These are phyloP conservation scores for Mortierella sp. DNA, from an alignment of 371 early-diverging fungal genomes.

Conservation along the genomic window DNA sequence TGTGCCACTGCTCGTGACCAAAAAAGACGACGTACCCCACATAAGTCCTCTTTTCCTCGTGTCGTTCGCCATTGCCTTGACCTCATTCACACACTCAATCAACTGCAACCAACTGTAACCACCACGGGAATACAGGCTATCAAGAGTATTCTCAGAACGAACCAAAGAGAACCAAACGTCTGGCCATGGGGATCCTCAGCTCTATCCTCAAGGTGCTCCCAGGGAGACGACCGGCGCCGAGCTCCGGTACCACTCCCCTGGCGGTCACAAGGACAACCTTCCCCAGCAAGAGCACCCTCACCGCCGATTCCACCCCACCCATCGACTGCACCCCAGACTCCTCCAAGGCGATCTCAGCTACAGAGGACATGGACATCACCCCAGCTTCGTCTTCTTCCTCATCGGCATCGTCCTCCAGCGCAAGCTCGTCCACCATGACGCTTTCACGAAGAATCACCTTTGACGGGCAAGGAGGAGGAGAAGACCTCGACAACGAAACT, in stretches of 20 bases:
- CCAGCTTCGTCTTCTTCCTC: slow-evolving; percentile 1
- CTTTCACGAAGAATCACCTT: not conserved
- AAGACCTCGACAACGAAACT: slow-evolving; percentile 1
- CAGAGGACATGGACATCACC: slow-evolving; percentile 7
- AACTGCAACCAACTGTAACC: no score
- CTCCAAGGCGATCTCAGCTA: not conserved
- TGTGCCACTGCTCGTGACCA: no score
- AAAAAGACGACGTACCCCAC: no score
- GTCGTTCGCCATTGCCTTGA: no score
- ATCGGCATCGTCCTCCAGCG: not conserved
- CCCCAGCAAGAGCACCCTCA: not conserved
- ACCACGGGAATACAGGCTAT: no score
- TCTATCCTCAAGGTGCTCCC: slow-evolving; percentile 29
- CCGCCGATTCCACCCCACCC: not conserved
- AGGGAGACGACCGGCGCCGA: slow-evolving; percentile 12
- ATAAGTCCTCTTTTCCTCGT: no score
- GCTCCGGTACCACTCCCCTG: slow-evolving; percentile 5
- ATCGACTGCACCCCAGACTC: not conserved
- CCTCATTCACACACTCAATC: no score
- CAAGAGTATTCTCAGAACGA: no score
- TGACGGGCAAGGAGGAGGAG: not conserved
- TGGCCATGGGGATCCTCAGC: slow-evolving; percentile 29
- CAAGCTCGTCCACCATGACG: slow-evolving; percentile 15
- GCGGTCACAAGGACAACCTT: slow-evolving; percentile 2
- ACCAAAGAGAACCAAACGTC: no score